Evolutionary conservation across 129 eudicot species (phyloP).

Genomic region (Helianthus annuus): HanXRQr2.0-SUNRISE NC_035448.2:110764909-110765408

Average conservation of each 20-base stretch:
- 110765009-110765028: too few species aligned
- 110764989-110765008: too few species aligned
- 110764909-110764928: too few species aligned
- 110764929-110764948: too few species aligned
- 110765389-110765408: conserved; percentile 96
- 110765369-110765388: neutral
- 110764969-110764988: too few species aligned
- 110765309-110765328: conserved; percentile 57
- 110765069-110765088: too few species aligned
- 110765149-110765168: neutral
- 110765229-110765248: conserved; percentile 77
- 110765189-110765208: neutral
- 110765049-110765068: too few species aligned
- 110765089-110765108: too few species aligned
- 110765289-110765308: conserved; percentile 86
- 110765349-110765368: neutral
- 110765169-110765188: neutral
- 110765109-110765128: neutral
- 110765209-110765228: neutral
- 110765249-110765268: conserved; percentile 97
- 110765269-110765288: conserved; percentile 92
- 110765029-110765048: too few species aligned
- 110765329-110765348: conserved; percentile 3
- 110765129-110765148: neutral
- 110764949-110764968: too few species aligned